A percentile compares a stretch with the other conserved stretches of the same genome.
Evolutionary conservation across 1,139 yeast species (phyloP).

Genomic region (Sugiyamaella sp.): DNA sequence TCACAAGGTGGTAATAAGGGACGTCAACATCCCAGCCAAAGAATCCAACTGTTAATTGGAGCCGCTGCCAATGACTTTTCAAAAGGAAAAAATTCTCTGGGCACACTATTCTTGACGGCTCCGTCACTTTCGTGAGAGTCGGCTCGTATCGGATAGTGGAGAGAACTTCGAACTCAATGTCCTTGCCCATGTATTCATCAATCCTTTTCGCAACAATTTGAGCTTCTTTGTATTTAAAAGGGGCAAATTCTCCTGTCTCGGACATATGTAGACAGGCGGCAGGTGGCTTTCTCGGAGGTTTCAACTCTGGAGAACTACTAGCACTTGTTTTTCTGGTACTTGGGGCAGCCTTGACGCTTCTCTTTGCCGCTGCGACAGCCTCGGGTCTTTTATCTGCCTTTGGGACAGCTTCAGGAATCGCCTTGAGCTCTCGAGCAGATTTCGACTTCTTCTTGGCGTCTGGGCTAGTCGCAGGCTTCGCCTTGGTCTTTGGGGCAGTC

Average conservation of each 20-base stretch:
- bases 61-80: conserved; percentile 63
- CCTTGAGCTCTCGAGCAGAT: too few species aligned
- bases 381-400: too few species aligned
- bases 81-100: conserved; percentile 53
- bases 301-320: not conserved
- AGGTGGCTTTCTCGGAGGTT: not conserved
- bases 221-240: conserved; percentile 20
- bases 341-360: not conserved
- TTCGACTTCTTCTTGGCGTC: too few species aligned
- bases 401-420: not conserved
- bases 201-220: conserved; percentile 5
- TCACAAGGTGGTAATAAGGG: conserved; percentile 48
- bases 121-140: conserved; percentile 38
- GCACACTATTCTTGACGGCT: not conserved
- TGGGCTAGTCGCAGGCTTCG: too few species aligned
- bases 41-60: conserved; percentile 56
- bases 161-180: conserved; percentile 53
- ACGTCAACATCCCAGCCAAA: conserved; percentile 56
- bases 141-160: conserved; percentile 81
- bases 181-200: conserved; percentile 12
- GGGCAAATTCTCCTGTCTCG: conserved; percentile 6
- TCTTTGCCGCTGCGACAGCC: too few species aligned
- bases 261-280: not conserved
- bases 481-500: too few species aligned
- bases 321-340: not conserved